Percentiles rank a stretch among this genome's conserved stretches.
phyloP scores from a whole-genome alignment of 2,329 filamentous ascomycete genomes.

The Phialophora verrucosa region DNA sequence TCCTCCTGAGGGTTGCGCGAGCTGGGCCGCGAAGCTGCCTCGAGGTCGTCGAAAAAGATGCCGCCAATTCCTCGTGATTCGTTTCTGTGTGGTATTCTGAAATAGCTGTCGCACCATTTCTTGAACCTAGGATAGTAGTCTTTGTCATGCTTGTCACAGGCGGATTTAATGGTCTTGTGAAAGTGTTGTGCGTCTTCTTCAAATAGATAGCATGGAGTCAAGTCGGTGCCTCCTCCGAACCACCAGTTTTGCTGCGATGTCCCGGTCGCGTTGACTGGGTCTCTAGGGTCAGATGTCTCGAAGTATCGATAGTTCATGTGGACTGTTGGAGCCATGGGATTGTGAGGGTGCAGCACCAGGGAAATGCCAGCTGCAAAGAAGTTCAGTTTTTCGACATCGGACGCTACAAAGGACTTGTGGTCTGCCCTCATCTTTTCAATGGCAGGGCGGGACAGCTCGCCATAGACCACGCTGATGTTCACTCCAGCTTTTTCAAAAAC shows the following conservation, averaged over 20 bases:
- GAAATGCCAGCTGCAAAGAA: conserved; percentile 96
- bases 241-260: conserved; percentile 74
- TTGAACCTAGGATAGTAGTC: conserved; percentile 94
- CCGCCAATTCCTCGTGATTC: conserved; percentile 89
- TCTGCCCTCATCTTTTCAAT: conserved; percentile 93
- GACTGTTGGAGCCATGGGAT: conserved; percentile 96
- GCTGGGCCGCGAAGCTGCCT: conserved; percentile 57
- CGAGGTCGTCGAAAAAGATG: conserved; percentile 98
- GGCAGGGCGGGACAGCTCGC: conserved; percentile 81
- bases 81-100: conserved; percentile 86
- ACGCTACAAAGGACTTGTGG: conserved; percentile 83
- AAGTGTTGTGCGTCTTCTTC: conserved; percentile 98
- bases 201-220: conserved; percentile 92
- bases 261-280: conserved; percentile 65
- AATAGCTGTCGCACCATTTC: conserved; percentile 98
- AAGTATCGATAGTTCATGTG: conserved; percentile 99
- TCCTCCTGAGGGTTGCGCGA: conserved; percentile 85
- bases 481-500: conserved; percentile 98
- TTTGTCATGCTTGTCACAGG: conserved; percentile 91
- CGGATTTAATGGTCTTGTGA: conserved; percentile 89
- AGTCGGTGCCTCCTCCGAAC: conserved; percentile 94
- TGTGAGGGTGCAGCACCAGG: conserved; percentile 88
- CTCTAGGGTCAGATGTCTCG: conserved; percentile 86
- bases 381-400: conserved; percentile 78
- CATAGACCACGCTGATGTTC: conserved; percentile 94